Evolutionary conservation across 768 basidiomycete genomes (phyloP).

Genomic region (Dentipellis sp.): DNA sequence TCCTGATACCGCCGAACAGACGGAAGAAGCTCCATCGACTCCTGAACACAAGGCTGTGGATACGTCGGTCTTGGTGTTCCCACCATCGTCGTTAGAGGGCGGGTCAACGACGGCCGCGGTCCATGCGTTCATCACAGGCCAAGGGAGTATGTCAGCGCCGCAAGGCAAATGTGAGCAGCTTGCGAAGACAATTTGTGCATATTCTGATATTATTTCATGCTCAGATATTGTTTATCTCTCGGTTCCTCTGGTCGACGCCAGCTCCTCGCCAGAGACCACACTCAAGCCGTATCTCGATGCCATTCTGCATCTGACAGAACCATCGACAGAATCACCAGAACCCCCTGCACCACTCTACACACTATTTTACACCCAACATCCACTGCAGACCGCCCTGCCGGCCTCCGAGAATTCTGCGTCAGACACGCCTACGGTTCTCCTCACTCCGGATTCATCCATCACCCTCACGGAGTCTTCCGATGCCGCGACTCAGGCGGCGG

Average conservation of each 20-base stretch:
- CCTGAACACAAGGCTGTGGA: constrained; percentile 29
- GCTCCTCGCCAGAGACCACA: constrained; percentile 5
- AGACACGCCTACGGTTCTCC: background rate
- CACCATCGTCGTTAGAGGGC: constrained; percentile 46
- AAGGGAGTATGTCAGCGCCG: constrained; percentile 67
- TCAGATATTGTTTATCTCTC: constrained; percentile 15
- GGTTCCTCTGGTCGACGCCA: constrained; percentile 4
- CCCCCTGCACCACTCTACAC: constrained; percentile 9
- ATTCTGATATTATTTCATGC: background rate
- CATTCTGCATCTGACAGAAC: constrained; percentile 6
- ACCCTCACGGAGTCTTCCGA: constrained; percentile 8
- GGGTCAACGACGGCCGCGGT: constrained; percentile 40
- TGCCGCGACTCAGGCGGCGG: constrained; percentile 9
- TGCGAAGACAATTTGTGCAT: background rate
- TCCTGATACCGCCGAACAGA: background rate
- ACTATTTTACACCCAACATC: constrained; percentile 7
- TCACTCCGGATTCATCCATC: constrained; percentile 3
- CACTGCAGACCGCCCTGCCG: background rate
- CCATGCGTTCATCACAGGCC: constrained; percentile 60
- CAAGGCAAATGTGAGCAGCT: constrained; percentile 54
- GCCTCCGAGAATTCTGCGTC: background rate
- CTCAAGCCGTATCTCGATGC: constrained; percentile 22
- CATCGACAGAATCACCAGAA: background rate
- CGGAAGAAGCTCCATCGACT: background rate
- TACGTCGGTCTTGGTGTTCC: constrained; percentile 65